Evolutionary conservation across 768 basidiomycete species (phyloP).

Genomic region (Amanita rimosa): DNA sequence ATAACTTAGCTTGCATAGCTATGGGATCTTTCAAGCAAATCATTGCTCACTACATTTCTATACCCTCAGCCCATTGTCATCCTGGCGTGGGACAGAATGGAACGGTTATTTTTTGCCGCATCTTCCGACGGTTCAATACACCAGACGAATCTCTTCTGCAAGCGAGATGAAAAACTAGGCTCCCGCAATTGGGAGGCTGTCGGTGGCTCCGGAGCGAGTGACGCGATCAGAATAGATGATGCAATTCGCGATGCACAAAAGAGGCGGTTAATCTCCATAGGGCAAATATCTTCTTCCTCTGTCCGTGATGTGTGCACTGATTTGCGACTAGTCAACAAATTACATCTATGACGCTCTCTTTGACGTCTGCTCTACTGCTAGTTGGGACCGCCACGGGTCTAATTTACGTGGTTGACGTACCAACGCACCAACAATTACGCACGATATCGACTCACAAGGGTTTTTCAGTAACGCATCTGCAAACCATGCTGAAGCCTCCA

Average conservation of each 20-base stretch:
- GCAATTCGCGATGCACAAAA: conserved; percentile 32
- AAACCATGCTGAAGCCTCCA: conserved; percentile 74
- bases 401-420: conserved; percentile 76
- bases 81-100: conserved; percentile 72
- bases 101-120: conserved; percentile 83
- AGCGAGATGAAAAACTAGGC: conserved; percentile 43
- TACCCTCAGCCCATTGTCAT: conserved; percentile 69
- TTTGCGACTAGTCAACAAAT: conserved; percentile 50
- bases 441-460: conserved; percentile 67
- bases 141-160: conserved; percentile 70
- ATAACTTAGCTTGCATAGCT: conserved; percentile 30
- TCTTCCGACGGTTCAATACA: conserved; percentile 66
- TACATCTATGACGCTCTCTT: conserved; percentile 62
- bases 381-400: conserved; percentile 66
- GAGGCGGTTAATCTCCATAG: conserved; percentile 59
- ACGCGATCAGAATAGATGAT: conserved; percentile 59
- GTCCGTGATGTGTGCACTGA: background rate
- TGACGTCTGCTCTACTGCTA: conserved; percentile 70
- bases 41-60: conserved; percentile 77
- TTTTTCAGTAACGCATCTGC: conserved; percentile 57
- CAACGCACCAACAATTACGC: conserved; percentile 83
- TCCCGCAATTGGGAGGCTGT: conserved; percentile 50
- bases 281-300: conserved; percentile 29
- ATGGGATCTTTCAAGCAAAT: conserved; percentile 69
- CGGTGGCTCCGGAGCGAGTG: conserved; percentile 61